These are phyloP conservation scores for Chrysoporthe austroafricana DNA, from an alignment of 2,329 filamentous ascomycete genomes.

Conservation along the genomic window DNA sequence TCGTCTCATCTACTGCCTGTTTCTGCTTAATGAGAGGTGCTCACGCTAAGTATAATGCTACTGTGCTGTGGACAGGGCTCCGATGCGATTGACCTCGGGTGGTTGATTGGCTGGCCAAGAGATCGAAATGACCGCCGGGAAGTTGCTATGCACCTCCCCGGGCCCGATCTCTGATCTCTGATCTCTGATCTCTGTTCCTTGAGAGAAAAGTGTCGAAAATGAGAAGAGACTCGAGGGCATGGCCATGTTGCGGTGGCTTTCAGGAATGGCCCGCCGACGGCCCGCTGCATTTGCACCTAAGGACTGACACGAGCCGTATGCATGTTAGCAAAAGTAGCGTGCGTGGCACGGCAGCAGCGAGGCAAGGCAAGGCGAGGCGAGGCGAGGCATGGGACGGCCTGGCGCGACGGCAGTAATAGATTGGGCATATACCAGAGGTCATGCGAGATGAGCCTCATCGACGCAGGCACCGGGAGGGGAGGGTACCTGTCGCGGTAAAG, in stretches of 20 bases:
- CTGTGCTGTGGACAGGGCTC: background rate
- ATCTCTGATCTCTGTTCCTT: too few relatives aligned
- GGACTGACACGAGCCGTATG: background rate
- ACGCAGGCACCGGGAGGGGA: too few relatives aligned
- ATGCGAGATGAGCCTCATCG: too few relatives aligned
- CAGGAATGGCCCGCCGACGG: background rate
- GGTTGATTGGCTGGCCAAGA: background rate
- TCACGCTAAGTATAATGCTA: background rate
- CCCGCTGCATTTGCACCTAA: background rate
- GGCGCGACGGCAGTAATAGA: too few relatives aligned
- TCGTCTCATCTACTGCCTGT: background rate
- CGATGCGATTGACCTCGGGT: background rate
- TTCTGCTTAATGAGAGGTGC: background rate
- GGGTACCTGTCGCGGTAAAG: too few relatives aligned
- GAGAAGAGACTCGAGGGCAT: background rate
- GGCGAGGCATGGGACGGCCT: too few relatives aligned
- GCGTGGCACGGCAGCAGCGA: conserved; percentile 12
- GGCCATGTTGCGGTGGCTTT: background rate
- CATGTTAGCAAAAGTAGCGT: background rate
- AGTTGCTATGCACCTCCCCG: background rate
- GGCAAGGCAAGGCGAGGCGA: too few relatives aligned
- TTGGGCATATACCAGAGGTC: too few relatives aligned
- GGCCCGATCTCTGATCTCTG: background rate
- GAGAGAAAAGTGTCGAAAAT: background rate
- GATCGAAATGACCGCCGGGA: background rate